Base-by-base conservation (phyloP, 108 stramenopile species). In the Conticribra weissflogii region DNA sequence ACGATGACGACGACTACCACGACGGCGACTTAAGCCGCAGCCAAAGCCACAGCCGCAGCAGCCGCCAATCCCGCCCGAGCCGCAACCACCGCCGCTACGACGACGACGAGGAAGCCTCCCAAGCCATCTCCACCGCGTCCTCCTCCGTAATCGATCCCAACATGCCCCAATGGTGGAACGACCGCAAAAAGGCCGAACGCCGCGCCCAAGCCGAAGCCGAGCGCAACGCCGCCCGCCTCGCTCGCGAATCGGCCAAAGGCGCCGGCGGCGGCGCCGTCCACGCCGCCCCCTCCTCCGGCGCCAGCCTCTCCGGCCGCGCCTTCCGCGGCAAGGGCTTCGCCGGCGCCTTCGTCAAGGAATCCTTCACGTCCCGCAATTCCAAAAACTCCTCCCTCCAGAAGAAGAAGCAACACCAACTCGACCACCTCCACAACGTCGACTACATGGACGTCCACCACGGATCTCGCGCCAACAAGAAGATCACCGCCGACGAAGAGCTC, bases 401-500 rank as follows among this genome's bases (percentile, higher is more conserved):
- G 31, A 51, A 29, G 12, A 21, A 52, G 0, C 19, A 30, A 1
- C 51, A 53, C 3, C 51, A 53, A 3, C 23, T 65, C 21, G 19
- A 23, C 24, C 0, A n/a, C n/a, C n/a, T n/a, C n/a, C n/a, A 32
- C 22, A 21, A 31, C 31, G 18, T 28, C 0, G 46, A 16, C 15
- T 47, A 45, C 41, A 65, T 65, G 63, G 46, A 28, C 16, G 68
- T 16, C 9, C 21, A 51, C 50, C 4, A 27, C 0, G 46, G 58
- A 30, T 63, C 64, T 18, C 73, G 73, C 3, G 32, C 60, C 2
- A 16, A 22, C 17, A 31, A 44, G n/a, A 23, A 52, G 5, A 62
- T 54, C 41, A 74, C 73, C 23, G 73, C 73, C 23, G 73, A 74
- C 3, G 73, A 74, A 53, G 73, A 74, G 52, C 55, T 74, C 24